Evolutionary conservation across 371 early-diverging fungal species (phyloP).

Genomic region (Mycotypha africana): DNA sequence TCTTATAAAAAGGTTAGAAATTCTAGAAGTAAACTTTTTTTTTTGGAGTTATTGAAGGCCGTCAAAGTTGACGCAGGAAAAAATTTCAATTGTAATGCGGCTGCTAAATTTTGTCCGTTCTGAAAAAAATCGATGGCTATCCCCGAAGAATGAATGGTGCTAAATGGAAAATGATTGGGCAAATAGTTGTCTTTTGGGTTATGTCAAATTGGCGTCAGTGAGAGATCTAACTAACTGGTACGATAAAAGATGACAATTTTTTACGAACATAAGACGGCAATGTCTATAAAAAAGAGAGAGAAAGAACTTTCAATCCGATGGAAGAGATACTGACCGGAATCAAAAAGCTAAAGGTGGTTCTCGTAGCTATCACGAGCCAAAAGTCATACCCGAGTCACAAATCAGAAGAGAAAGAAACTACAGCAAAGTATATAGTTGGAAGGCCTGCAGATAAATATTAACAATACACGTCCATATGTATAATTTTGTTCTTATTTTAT

Average conservation of each 20-base stretch:
- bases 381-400: conserved; percentile 1
- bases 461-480: too few relatives aligned
- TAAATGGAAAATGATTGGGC: not conserved
- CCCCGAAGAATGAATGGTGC: not conserved
- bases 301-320: conserved; percentile 4
- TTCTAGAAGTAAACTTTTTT: too few relatives aligned
- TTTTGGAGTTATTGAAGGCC: too few relatives aligned
- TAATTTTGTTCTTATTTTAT: too few relatives aligned
- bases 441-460: not conserved
- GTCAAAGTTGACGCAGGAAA: too few relatives aligned
- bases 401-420: conserved; percentile 6
- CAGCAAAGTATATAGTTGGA: not conserved
- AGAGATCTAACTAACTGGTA: not conserved
- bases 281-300: not conserved
- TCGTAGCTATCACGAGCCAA: conserved; percentile 5
- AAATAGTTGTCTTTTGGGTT: not conserved
- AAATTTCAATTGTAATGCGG: too few relatives aligned
- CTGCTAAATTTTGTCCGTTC: too few relatives aligned
- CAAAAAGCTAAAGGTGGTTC: not conserved
- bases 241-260: not conserved
- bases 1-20: too few relatives aligned
- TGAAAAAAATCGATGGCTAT: too few relatives aligned
- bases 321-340: not conserved
- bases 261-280: not conserved
- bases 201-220: conserved; percentile 1